Conservation (phyloP, 192 early-diverging fungal genomes). For the Jimgerdemannia lactiflua region DNA sequence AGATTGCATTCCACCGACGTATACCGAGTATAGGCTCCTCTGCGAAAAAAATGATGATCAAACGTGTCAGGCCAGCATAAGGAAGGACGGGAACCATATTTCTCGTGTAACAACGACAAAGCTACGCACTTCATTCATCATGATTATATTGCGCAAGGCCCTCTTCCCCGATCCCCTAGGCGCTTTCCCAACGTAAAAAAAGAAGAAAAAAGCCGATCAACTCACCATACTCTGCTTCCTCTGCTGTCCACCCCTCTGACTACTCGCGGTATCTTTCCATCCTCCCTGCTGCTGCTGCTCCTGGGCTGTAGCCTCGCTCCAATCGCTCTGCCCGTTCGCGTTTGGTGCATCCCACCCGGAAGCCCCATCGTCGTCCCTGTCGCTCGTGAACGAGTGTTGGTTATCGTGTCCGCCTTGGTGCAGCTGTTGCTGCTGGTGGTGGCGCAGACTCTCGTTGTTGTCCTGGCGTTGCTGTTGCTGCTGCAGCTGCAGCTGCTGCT, state of each 20-base stretch:
- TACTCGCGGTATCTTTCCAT: not conserved
- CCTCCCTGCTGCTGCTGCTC: not conserved
- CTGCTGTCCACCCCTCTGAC: not conserved
- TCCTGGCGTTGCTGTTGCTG: not conserved
- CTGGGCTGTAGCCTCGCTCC: not conserved
- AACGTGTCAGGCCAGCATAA: not conserved
- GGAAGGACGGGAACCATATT: not conserved
- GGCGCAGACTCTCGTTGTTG: not conserved
- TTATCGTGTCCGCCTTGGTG: not conserved
- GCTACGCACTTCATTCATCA: not conserved
- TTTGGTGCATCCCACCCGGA: not conserved
- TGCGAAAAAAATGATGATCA: constrained; percentile 4
- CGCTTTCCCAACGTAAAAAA: not conserved
- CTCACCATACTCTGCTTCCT: not conserved
- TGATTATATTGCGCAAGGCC: not conserved
- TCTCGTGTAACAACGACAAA: not conserved
- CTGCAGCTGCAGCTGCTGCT: not conserved
- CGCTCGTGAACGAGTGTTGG: not conserved
- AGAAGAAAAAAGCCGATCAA: not conserved
- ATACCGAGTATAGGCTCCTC: constrained; percentile 22
- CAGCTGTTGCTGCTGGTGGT: not conserved
- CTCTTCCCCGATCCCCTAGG: not conserved
- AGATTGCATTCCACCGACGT: constrained; percentile 28
- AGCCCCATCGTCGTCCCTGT: not conserved
- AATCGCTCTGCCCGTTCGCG: not conserved